Conservation (phyloP, 352 stramenopile species). For the Aphanomyces astaci region DNA sequence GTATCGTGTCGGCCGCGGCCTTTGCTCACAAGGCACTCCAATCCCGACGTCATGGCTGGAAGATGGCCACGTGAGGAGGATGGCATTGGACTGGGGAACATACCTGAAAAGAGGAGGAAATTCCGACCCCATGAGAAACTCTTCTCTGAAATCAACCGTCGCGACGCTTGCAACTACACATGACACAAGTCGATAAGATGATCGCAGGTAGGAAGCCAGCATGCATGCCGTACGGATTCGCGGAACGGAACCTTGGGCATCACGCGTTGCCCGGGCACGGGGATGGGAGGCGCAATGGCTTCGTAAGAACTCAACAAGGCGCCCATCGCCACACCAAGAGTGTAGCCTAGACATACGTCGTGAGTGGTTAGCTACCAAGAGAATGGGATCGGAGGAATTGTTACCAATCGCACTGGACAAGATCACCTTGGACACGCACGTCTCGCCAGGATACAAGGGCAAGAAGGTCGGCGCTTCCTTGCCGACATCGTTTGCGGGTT, state of each 20-base stretch:
- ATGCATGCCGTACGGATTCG: constrained; percentile 43
- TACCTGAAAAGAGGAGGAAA: constrained; percentile 79
- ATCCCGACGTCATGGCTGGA: constrained; percentile 89
- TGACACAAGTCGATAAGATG: constrained; percentile 21
- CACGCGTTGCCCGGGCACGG: constrained; percentile 68
- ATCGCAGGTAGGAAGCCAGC: background rate
- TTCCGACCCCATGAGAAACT: constrained; percentile 82
- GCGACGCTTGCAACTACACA: constrained; percentile 48
- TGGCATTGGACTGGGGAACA: background rate
- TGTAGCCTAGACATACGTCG: constrained; percentile 42
- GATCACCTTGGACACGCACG: constrained; percentile 74
- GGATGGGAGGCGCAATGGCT: constrained; percentile 72
- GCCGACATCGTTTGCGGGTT: constrained; percentile 40
- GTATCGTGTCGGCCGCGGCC: constrained; percentile 91
- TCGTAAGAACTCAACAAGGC: constrained; percentile 78
- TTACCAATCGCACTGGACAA: constrained; percentile 66
- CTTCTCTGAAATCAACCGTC: constrained; percentile 62
- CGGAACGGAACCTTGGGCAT: constrained; percentile 69
- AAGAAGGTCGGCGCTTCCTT: constrained; percentile 51
- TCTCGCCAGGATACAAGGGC: constrained; percentile 69
- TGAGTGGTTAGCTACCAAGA: background rate
- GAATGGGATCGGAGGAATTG: constrained; percentile 13
- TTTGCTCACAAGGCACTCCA: constrained; percentile 93
- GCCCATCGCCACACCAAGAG: constrained; percentile 72
- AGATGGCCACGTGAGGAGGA: background rate